Base-by-base conservation (phyloP, 495 filamentous ascomycete genomes). In the Talaromyces liani region DNA sequence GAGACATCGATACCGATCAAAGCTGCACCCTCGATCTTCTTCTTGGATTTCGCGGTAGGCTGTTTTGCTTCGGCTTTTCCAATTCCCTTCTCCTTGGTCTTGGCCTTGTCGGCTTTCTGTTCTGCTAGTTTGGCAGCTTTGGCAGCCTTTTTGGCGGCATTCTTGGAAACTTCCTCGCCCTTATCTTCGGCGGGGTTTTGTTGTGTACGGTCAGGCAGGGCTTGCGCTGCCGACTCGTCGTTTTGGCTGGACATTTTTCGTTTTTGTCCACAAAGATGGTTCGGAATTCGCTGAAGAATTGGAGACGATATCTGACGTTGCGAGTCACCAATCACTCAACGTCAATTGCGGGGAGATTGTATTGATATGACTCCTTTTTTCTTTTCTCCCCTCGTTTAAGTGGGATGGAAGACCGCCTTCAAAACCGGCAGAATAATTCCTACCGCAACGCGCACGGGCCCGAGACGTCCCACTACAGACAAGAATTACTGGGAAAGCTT, bases 1-100 rank as follows among this genome's bases (percentile, higher is more conserved):
- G 80, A 76, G 20, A 87, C 83, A 66, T 91, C 91, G 65, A 97
- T 96, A 68, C 93, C 91, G 69, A 95, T 96, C 65, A 96, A 73
- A 60, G 83, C 84, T 31, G 82, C 79, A 53, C 82, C 86, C 29
- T 86, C 84, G 18, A 78, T 77, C 71, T 84, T 85, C 70, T 84
- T 74, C 65, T 76, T 83, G 16, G 75, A 63, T 36, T 80, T 80
- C 18, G 47, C 68, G 9, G 64, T 64, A 60, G 73, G 66, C 67
- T 77, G 75, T 67, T 80, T 84, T 34, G 75, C 67, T 63, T 79
- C 78, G 10, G 72, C 57, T 71, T 81, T 82, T 36, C 73, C 72
- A 63, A 65, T 66, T 57, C 73, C 72, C 73, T 88, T 88, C 36
- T 85, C 72, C 73, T 88, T 88, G 39, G 84, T 82, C 0, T 85